Base-by-base conservation (phyloP, 176 grass and related monocot species). In the Oryza officinalis region DNA sequence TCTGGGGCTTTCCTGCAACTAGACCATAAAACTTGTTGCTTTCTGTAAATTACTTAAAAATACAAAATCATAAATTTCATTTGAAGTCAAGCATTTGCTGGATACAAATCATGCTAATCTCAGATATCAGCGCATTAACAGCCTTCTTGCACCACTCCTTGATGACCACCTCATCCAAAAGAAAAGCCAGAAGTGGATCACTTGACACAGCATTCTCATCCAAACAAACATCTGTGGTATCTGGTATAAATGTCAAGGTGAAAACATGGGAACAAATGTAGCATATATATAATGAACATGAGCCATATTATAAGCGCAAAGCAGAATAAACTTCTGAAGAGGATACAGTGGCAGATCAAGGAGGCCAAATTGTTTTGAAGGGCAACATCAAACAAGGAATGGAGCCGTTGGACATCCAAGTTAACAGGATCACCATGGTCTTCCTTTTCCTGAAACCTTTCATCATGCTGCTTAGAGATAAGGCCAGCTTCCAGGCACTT, bases 271-370 rank as follows among this genome's bases (percentile, higher is more conserved):
- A 37, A 59, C 32, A 27, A 1, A 28, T 44, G 32, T 8, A 41
- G 5, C 57, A 61, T 43, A 79, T 80, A 28, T 31, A 78, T 44
- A 68, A 69, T 10, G 40, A 76, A 17, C 3, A 76, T 76, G 77
- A 68, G 13, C 63, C 50, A 25, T 70, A 65, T 63, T 82, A 33
- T 65, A 44, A 67, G 10, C 72, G 27, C 37, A 84, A 86, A 46
- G 33, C 45, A 69, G 63, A 45, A 46, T 65, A 86, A 46, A 27
- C 63, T 77, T 67, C 65, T 85, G 59, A 74, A 81, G 22, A 93
- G 95, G 92, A 93, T 98, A 98, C 96, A 98, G 33, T 98, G 92
- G 80, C 96, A 95, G 44, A 98, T 93, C 80, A 98, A 91, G 67
- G 96, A 95, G 37, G 84, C 80, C 6, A 98, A 74, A 82, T 98